Percentiles rank a stretch among this genome's conserved stretches.
These are phyloP conservation scores for Linum trigynum DNA, from an alignment of 345 rosid genomes.

Conservation along the genomic window DNA sequence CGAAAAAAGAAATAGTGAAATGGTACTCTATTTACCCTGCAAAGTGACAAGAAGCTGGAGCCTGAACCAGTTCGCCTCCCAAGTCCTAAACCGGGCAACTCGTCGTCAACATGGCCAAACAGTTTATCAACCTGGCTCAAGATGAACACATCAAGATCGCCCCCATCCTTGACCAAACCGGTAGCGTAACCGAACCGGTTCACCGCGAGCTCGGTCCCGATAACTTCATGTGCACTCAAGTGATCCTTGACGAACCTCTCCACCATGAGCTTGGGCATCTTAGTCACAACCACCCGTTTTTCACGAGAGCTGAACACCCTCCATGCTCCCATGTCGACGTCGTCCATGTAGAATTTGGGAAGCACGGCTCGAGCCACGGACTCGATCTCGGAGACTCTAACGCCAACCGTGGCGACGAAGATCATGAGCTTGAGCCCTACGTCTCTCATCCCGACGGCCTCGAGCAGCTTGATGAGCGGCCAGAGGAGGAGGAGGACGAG, in stretches of 20 bases:
- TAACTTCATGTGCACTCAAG: conserved; percentile 62
- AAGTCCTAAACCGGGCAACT: conserved; percentile 44
- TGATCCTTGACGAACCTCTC: conserved; percentile 74
- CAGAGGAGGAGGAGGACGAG: conserved; percentile 40
- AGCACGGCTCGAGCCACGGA: conserved; percentile 80
- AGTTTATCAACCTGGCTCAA: conserved; percentile 28
- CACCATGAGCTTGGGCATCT: conserved; percentile 65
- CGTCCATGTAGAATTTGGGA: conserved; percentile 80
- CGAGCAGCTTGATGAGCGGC: conserved; percentile 60
- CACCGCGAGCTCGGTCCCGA: conserved; percentile 54
- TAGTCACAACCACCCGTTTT: conserved; percentile 61
- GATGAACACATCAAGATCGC: conserved; percentile 15
- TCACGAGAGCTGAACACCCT: conserved; percentile 44
- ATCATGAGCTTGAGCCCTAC: conserved; percentile 52
- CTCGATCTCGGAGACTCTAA: conserved; percentile 51
- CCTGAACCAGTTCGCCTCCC: conserved; percentile 25
- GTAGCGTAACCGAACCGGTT: conserved; percentile 63
- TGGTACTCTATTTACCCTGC: conserved; percentile 40
- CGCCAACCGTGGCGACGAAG: conserved; percentile 55
- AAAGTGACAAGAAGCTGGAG: conserved; percentile 41
- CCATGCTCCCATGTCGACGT: conserved; percentile 66
- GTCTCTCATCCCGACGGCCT: conserved; percentile 34
- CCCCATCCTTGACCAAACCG: conserved; percentile 34
- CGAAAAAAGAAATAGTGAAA: neutral
- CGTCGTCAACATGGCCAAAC: conserved; percentile 36